Evolutionary conservation across 2,329 filamentous ascomycete genomes (phyloP).

Genomic region (Didymella sp.): DNA sequence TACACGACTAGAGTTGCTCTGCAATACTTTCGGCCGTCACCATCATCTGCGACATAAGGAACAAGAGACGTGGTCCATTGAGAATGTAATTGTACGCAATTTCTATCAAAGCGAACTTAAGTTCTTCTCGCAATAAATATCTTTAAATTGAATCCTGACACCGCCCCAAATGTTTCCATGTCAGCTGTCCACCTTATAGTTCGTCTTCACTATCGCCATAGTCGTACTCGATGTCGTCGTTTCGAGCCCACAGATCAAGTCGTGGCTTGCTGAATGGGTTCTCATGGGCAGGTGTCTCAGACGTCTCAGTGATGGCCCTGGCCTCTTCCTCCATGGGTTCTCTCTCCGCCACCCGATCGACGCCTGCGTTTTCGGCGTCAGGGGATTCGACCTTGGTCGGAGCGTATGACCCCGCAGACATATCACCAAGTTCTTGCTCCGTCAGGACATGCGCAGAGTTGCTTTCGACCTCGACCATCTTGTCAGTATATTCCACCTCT

Average conservation of each 20-base stretch:
- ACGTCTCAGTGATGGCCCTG: too few relatives aligned
- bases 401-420: background rate
- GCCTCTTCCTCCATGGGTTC: background rate
- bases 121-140: too few relatives aligned
- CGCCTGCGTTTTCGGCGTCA: background rate
- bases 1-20: background rate
- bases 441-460: background rate
- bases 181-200: background rate
- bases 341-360: background rate
- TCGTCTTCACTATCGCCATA: constrained; percentile 11
- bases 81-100: background rate
- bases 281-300: background rate
- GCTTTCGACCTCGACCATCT: too few relatives aligned
- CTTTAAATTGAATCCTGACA: too few relatives aligned
- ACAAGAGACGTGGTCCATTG: background rate
- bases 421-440: background rate
- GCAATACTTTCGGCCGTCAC: background rate
- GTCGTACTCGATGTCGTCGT: constrained; percentile 13
- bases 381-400: background rate
- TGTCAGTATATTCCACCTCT: too few relatives aligned
- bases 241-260: background rate
- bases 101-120: background rate
- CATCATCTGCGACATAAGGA: background rate
- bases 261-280: constrained; percentile 1
- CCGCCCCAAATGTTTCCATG: background rate